phyloP scores from a whole-genome alignment of 1,139 yeast species.

The Blastobotrys arbuscula region DNA sequence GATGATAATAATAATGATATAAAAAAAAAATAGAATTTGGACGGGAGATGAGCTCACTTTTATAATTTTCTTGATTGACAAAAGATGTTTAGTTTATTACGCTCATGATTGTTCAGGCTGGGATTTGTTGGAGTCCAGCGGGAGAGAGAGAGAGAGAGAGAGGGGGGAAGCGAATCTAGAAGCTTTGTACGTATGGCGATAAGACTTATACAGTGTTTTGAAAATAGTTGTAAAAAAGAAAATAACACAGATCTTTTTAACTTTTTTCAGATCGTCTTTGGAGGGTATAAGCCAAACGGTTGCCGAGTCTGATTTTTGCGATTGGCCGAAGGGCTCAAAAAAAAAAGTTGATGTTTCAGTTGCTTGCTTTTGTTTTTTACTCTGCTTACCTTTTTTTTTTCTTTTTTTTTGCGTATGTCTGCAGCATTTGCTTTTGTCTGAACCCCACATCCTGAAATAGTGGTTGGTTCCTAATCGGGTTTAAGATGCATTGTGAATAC shows the following conservation, averaged over 20 bases:
- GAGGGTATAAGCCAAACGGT: background rate
- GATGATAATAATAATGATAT: constrained; percentile 8
- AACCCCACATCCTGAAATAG: background rate
- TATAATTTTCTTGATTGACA: background rate
- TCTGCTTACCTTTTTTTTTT: background rate
- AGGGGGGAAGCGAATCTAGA: background rate
- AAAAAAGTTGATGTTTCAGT: background rate
- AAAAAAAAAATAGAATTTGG: background rate
- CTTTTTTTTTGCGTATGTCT: background rate
- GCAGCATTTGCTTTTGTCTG: background rate
- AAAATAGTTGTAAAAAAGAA: background rate
- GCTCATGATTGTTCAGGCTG: background rate
- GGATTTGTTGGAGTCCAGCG: no score
- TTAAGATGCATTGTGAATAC: background rate
- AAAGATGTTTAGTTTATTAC: background rate
- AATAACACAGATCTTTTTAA: background rate
- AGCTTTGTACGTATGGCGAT: background rate
- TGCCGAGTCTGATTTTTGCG: background rate
- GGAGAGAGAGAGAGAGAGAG: background rate
- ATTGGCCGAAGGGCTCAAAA: background rate
- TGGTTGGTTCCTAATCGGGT: background rate
- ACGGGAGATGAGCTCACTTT: constrained; percentile 4
- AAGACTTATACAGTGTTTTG: background rate
- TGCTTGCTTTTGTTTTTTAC: background rate
- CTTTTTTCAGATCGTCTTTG: no score